Evolutionary conservation across 2,329 filamentous ascomycete genomes (phyloP), one percentile per base, ranked within the genome.

Genomic region (Aspergillus ochraceus): DNA sequence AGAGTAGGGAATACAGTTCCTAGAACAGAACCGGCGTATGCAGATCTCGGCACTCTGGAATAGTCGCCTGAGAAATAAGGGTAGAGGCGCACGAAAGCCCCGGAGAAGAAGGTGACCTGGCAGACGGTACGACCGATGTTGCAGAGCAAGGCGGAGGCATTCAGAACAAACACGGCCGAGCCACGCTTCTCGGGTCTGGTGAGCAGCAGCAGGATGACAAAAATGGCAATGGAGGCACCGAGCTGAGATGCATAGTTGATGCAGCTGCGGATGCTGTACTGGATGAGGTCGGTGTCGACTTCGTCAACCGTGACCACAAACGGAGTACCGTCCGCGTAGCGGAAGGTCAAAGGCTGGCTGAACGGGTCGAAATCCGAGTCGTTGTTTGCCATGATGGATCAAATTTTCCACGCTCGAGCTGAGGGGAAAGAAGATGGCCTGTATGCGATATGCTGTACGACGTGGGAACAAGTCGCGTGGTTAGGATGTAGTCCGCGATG

Each of bases 191-290:
- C 80, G 0, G 79, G 72, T 20, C 85, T 85, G 0, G 90, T 92
- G 73, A 93, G 82, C 59, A 88, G 76, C 11, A 92, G 76, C 2
- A 93, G 78, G 30, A 90, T 80, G 49, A 89, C 66, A 19, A 93
- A 78, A 68, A 92, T 84, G 61, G 89, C 76, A 59, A 88, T 64
- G 51, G 84, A 86, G 24, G 89, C 86, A 30, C 91, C 91, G 54
- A 92, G 81, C 72, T 94, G 90, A 19, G 83, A 77, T 55, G 85
- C 88, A 71, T 88, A 91, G 75, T 87, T 88, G 79, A 90, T 86
- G 70, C 75, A 80, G 39, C 81, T 70, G 9, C 76, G 76, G 59
- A 80, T 73, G 60, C 79, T 79, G 69, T 83, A 83, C 59, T 77
- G 72, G 56, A 81, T 73, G 53, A 79, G 80, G 19, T 24, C 17